Evolutionary conservation across 495 filamentous ascomycete species (phyloP), one percentile per base, ranked within the genome.

Genomic region (Alectoria sarmentosa): DNA sequence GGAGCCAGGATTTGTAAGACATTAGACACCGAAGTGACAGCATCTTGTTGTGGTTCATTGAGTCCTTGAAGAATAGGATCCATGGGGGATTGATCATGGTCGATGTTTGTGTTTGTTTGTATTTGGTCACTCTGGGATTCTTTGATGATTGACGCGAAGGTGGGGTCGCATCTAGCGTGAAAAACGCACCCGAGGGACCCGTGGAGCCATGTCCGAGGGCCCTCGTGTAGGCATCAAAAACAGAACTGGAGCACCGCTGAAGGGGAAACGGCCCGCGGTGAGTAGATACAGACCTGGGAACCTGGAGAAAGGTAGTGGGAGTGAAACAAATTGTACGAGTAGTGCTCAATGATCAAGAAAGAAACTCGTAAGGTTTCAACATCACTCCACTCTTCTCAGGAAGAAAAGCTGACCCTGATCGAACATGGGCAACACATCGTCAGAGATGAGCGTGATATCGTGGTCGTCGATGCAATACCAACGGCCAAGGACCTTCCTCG

Each of bases 1-100:
- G 89, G 89, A 5, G 95, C 95, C 28, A 99, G 86, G 39, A 98
- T 93, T 65, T 96, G 95, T 6, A 98, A 78, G 9, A 95, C 88
- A 26, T 85, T 76, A 1, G 91, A 84, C 28, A 83, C 79, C 8
- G 88, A 96, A 36, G 87, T 88, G 55, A 98, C 95, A 0, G 95
- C 95, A n/a, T 82, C 81, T 57, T 81, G 80, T 73, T 99, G 95
- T 3, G 91, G 90, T 42, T 75, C 70, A 75, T 99, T 99, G 52
- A 99, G 84, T 44, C 88, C 90, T 71, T 84, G 72, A 57, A 97
- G 81, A 57, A 92, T 84, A 52, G 75, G 63, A 71, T 82, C 63
- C 63, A 65, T 65, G 28, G 5, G 26, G 46, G 19, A 41, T 14
- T 6, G 39, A n/a, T 42, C 55, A 58, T 52, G 11, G 21, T 19